These are phyloP conservation scores for Didymella sp. DNA, from an alignment of 2,329 filamentous ascomycete species.

Conservation along the genomic window DNA sequence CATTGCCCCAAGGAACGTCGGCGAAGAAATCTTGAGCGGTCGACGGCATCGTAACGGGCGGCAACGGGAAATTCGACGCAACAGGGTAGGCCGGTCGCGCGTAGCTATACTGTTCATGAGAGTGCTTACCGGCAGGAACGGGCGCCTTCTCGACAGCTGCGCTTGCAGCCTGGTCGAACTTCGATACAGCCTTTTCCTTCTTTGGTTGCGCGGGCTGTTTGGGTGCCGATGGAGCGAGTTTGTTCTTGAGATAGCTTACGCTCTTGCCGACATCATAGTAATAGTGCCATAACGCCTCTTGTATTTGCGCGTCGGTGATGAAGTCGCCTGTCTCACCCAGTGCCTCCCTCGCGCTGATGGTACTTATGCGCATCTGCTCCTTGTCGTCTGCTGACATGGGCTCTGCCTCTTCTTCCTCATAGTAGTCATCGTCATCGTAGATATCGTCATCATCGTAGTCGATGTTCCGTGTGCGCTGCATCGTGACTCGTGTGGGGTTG, in stretches of 20 bases:
- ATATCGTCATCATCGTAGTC: conserved; percentile 60
- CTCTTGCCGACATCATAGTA: conserved; percentile 92
- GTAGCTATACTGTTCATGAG: conserved; percentile 23
- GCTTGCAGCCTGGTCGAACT: conserved; percentile 56
- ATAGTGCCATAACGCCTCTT: conserved; percentile 93
- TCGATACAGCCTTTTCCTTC: conserved; percentile 52
- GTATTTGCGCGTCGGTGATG: conserved; percentile 74
- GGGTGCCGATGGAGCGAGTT: conserved; percentile 27
- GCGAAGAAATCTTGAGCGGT: conserved; percentile 70
- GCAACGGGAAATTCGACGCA: conserved; percentile 40
- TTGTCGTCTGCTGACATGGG: conserved; percentile 42
- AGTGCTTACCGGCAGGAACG: conserved; percentile 56
- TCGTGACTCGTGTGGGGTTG: conserved; percentile 15
- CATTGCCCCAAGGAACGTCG: conserved; percentile 84
- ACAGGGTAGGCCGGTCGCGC: conserved; percentile 22
- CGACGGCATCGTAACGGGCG: conserved; percentile 33
- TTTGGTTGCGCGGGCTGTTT: conserved; percentile 41
- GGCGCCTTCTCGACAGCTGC: conserved; percentile 49
- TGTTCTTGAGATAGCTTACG: conserved; percentile 78
- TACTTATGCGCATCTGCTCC: conserved; percentile 69
- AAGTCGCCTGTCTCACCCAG: conserved; percentile 68
- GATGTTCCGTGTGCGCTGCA: conserved; percentile 56
- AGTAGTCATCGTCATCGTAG: conserved; percentile 60
- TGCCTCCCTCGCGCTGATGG: conserved; percentile 68
- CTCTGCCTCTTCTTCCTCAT: conserved; percentile 31